Conservation (phyloP, 805 yeast species). For the Yamadazyma insecticola region DNA sequence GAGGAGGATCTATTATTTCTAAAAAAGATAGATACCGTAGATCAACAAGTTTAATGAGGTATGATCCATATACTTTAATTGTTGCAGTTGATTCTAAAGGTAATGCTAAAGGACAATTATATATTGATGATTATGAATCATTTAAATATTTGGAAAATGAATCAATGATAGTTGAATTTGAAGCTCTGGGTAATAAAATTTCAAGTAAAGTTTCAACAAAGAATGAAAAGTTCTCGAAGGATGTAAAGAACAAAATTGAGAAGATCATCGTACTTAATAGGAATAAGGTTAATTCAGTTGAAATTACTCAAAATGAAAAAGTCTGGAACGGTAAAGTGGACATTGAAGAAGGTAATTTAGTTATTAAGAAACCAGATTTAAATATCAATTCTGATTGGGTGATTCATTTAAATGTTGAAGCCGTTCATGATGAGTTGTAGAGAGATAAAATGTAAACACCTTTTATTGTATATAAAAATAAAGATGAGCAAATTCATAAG, state of each 20-base stretch:
- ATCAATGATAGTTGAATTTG: conserved; percentile 20
- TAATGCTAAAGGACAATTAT: conserved; percentile 54
- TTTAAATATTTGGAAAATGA: conserved; percentile 52
- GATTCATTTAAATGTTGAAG: conserved; percentile 21
- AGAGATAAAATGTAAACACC: too few relatives aligned
- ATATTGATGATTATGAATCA: conserved; percentile 83
- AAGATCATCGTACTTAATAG: conserved; percentile 48
- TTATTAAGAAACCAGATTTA: conserved; percentile 51
- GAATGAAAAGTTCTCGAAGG: neutral
- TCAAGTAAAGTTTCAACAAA: conserved; percentile 1
- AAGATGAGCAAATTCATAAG: too few relatives aligned
- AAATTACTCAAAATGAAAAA: conserved; percentile 34
- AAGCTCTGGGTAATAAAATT: conserved; percentile 14
- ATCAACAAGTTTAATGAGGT: conserved; percentile 65
- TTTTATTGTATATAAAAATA: too few relatives aligned
- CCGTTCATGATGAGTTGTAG: conserved; percentile 26
- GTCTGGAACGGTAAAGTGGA: conserved; percentile 26
- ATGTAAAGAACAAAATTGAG: conserved; percentile 45
- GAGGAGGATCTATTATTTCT: conserved; percentile 75
- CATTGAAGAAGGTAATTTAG: conserved; percentile 8
- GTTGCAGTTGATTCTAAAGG: conserved; percentile 52
- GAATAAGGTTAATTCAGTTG: conserved; percentile 15
- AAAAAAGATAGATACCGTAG: conserved; percentile 74
- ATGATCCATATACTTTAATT: conserved; percentile 77
- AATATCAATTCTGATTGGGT: conserved; percentile 46